Percentiles rank a stretch among this genome's conserved stretches.
phyloP scores from a whole-genome alignment of 169 alveolate genomes.

The Amoebophrya sp. region DNA sequence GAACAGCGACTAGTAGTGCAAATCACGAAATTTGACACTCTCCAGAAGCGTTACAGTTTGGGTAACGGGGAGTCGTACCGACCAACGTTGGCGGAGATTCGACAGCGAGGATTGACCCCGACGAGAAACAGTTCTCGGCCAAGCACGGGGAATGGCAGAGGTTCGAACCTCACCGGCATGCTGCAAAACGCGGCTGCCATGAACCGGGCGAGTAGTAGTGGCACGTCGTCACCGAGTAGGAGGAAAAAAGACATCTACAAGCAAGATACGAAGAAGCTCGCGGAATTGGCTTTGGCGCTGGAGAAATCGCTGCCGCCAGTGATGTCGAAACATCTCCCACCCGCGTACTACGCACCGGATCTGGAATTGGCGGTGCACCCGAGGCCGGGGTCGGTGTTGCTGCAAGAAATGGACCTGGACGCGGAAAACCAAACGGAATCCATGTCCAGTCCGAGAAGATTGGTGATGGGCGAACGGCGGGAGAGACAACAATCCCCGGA shows the following conservation, averaged over 20 bases:
- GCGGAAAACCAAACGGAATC: not conserved
- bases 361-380: not conserved
- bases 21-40: not conserved
- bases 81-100: not conserved
- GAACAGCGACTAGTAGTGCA: not conserved
- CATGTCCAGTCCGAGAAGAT: too few species aligned
- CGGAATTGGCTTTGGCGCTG: too few species aligned
- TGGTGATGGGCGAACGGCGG: too few species aligned
- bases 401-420: not conserved
- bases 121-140: not conserved
- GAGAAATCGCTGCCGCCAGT: too few species aligned
- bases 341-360: not conserved
- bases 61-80: not conserved
- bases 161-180: too few species aligned
- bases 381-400: not conserved
- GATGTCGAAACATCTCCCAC: not conserved
- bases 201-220: too few species aligned
- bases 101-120: not conserved
- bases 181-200: too few species aligned
- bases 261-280: not conserved
- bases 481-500: not conserved
- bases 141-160: too few species aligned
- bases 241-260: too few species aligned
- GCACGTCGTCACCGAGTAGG: too few species aligned
- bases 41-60: not conserved